Evolutionary conservation across 495 filamentous ascomycete species (phyloP), one percentile per base, ranked within the genome.

Genomic region (Lophiostoma macrostomum): DNA sequence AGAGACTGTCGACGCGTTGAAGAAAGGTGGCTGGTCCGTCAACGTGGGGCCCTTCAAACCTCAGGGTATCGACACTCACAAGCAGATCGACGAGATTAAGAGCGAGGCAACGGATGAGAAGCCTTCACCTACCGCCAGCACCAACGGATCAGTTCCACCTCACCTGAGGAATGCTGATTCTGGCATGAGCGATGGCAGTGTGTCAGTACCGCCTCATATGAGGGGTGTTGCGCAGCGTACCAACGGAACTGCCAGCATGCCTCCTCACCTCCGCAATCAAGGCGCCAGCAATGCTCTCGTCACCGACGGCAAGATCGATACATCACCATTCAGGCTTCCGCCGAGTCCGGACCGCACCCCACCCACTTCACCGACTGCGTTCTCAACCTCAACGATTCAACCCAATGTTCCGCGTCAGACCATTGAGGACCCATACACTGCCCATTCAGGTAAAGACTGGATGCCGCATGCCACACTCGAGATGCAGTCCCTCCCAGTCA

Each of bases 1-100:
- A 23, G 5, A 5, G 2, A 13, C 4, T 12, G n/a, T 53, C 12
- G 48, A 59, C 11, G 25, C 4, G 0, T n/a, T 52, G 11, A 47
- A 30, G 40, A 42, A 31, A n/a, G 48, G 48, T 16, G 32, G 27
- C 5, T 59, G 56, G 56, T 14, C 24, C 12, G 49, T 41, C 25
- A 24, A 46, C 10, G 34, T 53, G 18, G 37, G 54, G 0, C 47
- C 47, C 8, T 51, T 51, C 40, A 34, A 47, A 20, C 5, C 12
- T 8, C 24, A 25, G 10, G 6, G 14, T 11, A 18, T 19, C 5
- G 6, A 34, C 1, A 13, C 25, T 6, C 5, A 19, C 8, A 11
- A 34, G 5, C 32, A 58, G 54, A 37, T 52, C 7, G 44, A 49
- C 14, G 20, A 30, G 18, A 10, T 55, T 36, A 51, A 39, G 18